Evolutionary conservation across 176 grass and related monocot genomes (phyloP).

Genomic region (Eremochloa ophiuroides): DNA sequence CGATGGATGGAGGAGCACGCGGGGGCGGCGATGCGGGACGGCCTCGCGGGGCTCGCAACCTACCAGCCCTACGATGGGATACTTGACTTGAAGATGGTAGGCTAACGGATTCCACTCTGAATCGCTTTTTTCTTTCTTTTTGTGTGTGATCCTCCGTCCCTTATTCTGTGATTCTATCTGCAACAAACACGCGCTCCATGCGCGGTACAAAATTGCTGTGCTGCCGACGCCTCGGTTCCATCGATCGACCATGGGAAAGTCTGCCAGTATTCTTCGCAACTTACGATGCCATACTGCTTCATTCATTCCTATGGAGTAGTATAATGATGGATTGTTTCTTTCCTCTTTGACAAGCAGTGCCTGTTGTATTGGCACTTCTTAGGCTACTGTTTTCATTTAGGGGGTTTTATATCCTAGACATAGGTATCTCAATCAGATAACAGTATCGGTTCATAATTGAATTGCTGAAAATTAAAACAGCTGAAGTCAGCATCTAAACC

Average conservation of each 20-base stretch:
- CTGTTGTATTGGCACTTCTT: neutral
- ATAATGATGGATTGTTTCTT: neutral
- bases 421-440: neutral
- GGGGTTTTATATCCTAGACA: neutral
- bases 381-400: slow-evolving; percentile 2
- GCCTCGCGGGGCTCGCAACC: slow-evolving; percentile 50
- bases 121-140: neutral
- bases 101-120: slow-evolving; percentile 8
- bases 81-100: slow-evolving; percentile 91
- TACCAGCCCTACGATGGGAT: slow-evolving; percentile 85
- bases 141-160: neutral
- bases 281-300: neutral
- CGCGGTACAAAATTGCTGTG: neutral
- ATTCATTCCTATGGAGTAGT: neutral
- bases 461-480: neutral
- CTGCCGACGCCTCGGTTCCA: neutral
- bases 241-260: neutral
- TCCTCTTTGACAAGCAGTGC: neutral
- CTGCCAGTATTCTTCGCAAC: neutral
- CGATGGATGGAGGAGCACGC: slow-evolving; percentile 68
- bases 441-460: slow-evolving; percentile 11
- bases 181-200: neutral
- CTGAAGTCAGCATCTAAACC: neutral
- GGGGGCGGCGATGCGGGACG: slow-evolving; percentile 32
- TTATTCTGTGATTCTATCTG: neutral